A percentile compares a stretch with the other conserved stretches of the same genome.
phyloP scores from a whole-genome alignment of 108 stramenopile species.

The Halocafeteria seosinensis region DNA sequence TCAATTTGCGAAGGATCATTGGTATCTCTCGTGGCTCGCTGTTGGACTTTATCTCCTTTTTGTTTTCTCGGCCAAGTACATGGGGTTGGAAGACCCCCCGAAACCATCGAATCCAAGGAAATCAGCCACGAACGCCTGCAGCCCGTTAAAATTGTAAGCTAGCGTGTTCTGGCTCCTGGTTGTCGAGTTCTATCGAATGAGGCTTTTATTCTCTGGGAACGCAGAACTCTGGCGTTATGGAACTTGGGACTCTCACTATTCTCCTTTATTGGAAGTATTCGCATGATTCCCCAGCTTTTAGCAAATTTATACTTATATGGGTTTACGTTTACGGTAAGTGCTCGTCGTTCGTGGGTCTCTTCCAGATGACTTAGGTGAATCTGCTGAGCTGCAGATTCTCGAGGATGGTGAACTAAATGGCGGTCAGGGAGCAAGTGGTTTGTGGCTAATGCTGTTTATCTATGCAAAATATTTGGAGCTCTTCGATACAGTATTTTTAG shows the following conservation, averaged over 20 bases:
- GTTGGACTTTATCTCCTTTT: too few relatives aligned
- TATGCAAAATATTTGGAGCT: slow-evolving; percentile 74
- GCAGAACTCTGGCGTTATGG: slow-evolving; percentile 42
- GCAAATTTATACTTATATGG: slow-evolving; percentile 38
- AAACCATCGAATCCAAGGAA: too few relatives aligned
- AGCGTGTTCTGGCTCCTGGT: too few relatives aligned
- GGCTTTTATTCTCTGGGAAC: too few relatives aligned
- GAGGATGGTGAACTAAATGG: slow-evolving; percentile 42
- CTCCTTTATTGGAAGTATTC: slow-evolving; percentile 58
- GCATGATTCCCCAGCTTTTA: slow-evolving; percentile 63
- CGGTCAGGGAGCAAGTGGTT: slow-evolving; percentile 58
- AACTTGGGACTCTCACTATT: slow-evolving; percentile 65
- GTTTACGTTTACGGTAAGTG: slow-evolving; percentile 2
- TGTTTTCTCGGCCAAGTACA: too few relatives aligned
- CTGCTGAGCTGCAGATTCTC: slow-evolving; percentile 60
- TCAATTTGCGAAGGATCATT: too few relatives aligned
- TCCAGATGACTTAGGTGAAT: too few relatives aligned
- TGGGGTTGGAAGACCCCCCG: too few relatives aligned
- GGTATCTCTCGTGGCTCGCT: too few relatives aligned
- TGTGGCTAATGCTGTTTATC: slow-evolving; percentile 81
- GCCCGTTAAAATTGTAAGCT: too few relatives aligned
- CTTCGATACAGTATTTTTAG: slow-evolving; percentile 86
- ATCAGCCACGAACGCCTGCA: too few relatives aligned
- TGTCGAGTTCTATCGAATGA: too few relatives aligned
- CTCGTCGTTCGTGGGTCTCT: neutral